A percentile compares a stretch with the other conserved stretches of the same genome.
These are phyloP conservation scores for Spizellomyces sp. DNA, from an alignment of 192 early-diverging fungal species.

Conservation along the genomic window DNA sequence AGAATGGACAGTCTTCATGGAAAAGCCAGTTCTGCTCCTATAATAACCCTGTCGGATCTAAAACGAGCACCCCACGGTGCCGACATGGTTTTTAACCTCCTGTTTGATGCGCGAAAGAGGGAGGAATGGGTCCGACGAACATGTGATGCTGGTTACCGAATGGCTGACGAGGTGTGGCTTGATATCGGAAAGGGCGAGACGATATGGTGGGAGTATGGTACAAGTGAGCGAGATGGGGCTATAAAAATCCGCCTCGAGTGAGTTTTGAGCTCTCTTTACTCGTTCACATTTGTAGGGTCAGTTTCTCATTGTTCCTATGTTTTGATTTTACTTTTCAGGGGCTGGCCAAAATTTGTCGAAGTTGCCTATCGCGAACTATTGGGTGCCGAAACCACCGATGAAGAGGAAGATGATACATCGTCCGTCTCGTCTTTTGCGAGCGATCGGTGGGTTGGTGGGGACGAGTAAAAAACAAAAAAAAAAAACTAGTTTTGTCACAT, in stretches of 20 bases:
- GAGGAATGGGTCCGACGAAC: constrained; percentile 50
- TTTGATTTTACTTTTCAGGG: constrained; percentile 3
- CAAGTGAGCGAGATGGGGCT: neutral
- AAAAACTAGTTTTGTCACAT: no score
- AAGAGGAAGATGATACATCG: neutral
- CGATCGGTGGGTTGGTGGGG: no score
- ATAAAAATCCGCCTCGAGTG: neutral
- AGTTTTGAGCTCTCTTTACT: neutral
- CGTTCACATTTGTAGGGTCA: neutral
- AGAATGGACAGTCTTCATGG: neutral
- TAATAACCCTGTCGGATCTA: constrained; percentile 46
- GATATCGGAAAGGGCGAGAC: neutral
- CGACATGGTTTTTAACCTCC: constrained; percentile 54
- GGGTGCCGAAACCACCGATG: neutral
- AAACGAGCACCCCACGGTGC: constrained; percentile 39
- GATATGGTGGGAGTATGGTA: constrained; percentile 8
- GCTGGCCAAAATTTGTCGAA: constrained; percentile 20
- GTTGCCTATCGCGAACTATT: constrained; percentile 20
- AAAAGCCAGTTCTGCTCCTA: no score
- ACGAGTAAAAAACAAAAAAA: no score
- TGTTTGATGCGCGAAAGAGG: constrained; percentile 57
- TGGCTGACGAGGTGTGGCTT: constrained; percentile 52
- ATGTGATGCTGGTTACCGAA: constrained; percentile 52
- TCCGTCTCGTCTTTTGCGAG: no score
- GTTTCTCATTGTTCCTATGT: neutral